Conservation (phyloP, 768 basidiomycete species). For the Kwoniella mangroviensis region DNA sequence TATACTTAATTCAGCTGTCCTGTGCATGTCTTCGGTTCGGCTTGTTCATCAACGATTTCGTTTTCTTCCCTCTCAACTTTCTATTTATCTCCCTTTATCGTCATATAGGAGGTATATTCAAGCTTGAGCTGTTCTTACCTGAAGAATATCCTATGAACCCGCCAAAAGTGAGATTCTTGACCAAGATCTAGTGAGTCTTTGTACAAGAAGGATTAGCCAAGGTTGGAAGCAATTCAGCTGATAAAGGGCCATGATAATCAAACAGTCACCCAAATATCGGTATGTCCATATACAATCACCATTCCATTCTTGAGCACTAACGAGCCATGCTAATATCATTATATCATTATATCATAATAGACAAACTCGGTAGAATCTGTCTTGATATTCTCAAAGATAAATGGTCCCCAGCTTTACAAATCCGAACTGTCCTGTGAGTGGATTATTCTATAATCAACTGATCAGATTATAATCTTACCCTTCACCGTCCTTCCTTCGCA, state of each 20-base stretch:
- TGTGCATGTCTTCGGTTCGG: neutral
- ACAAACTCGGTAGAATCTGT: slow-evolving; percentile 98
- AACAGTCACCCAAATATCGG: slow-evolving; percentile 90
- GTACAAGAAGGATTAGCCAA: too few relatives aligned
- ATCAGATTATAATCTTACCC: too few relatives aligned
- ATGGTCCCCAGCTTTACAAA: slow-evolving; percentile 98
- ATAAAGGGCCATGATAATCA: neutral
- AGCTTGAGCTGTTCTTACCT: slow-evolving; percentile 94
- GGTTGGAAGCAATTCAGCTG: too few relatives aligned
- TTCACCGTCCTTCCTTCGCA: too few relatives aligned
- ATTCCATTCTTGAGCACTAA: neutral
- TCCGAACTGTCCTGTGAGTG: slow-evolving; percentile 83
- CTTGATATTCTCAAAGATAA: slow-evolving; percentile 99
- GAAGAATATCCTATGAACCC: slow-evolving; percentile 99
- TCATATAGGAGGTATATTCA: slow-evolving; percentile 80
- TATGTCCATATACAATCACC: slow-evolving; percentile 59
- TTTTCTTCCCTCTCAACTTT: neutral
- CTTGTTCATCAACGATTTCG: neutral
- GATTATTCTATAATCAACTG: too few relatives aligned
- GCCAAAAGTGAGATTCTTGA: slow-evolving; percentile 95
- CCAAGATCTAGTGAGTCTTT: slow-evolving; percentile 87
- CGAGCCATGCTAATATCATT: neutral
- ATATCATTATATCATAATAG: slow-evolving; percentile 60
- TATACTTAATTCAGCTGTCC: slow-evolving; percentile 20
- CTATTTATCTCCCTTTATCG: neutral